A percentile compares a stretch with the other conserved stretches of the same genome.
phyloP scores from a whole-genome alignment of 2,329 filamentous ascomycete species.

The Botrytis pseudocinerea region DNA sequence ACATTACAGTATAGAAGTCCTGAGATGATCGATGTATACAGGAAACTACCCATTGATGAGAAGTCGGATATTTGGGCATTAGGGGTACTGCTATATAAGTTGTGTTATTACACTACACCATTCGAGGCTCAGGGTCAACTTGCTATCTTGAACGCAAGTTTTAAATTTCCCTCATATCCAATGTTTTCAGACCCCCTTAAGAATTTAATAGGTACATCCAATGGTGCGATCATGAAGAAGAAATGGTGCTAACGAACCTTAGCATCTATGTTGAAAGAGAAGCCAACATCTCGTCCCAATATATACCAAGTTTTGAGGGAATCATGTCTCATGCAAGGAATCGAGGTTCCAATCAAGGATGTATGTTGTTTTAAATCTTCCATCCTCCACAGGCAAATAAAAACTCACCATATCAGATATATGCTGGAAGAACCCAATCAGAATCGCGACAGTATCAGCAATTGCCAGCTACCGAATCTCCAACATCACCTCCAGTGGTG shows the following conservation, averaged over 20 bases:
- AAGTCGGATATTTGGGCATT: constrained; percentile 98
- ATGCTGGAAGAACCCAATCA: constrained; percentile 62
- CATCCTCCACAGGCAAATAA: constrained; percentile 4
- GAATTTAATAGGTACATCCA: constrained; percentile 74
- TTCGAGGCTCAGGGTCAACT: constrained; percentile 98
- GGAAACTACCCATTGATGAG: constrained; percentile 94
- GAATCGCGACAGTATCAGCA: constrained; percentile 62
- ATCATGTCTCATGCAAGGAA: constrained; percentile 84
- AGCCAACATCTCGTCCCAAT: constrained; percentile 74
- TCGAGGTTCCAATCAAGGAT: constrained; percentile 84
- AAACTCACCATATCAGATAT: constrained; percentile 58
- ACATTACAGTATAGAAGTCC: constrained; percentile 97
- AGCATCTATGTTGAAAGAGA: constrained; percentile 90
- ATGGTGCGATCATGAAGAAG: neutral
- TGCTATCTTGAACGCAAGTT: constrained; percentile 93
- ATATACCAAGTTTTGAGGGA: constrained; percentile 92
- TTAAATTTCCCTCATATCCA: constrained; percentile 86
- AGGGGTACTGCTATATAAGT: constrained; percentile 92
- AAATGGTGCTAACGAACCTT: constrained; percentile 27
- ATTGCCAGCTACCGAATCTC: constrained; percentile 56
- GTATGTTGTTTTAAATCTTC: constrained; percentile 53
- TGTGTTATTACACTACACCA: constrained; percentile 98
- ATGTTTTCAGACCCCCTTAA: constrained; percentile 88
- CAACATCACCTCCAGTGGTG: constrained; percentile 59
- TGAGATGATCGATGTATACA: constrained; percentile 98